phyloP scores from a whole-genome alignment of 768 basidiomycete species.

The Boletus sp. region DNA sequence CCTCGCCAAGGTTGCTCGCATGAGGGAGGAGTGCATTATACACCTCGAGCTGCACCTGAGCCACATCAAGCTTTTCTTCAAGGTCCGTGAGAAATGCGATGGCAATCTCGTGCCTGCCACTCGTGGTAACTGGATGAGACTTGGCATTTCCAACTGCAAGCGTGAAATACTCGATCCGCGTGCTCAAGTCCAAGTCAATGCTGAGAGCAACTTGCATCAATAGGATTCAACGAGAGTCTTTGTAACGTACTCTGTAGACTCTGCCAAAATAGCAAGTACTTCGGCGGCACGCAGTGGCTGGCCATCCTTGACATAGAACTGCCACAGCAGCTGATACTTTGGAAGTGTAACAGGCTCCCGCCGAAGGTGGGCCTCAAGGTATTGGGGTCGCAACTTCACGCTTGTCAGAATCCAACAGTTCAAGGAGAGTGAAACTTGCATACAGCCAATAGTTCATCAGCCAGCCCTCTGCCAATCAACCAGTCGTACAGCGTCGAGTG shows the following conservation, averaged over 20 bases:
- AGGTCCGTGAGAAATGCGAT: slow-evolving; percentile 92
- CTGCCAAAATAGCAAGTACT: slow-evolving; percentile 77
- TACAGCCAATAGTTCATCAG: slow-evolving; percentile 90
- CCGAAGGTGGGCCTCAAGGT: slow-evolving; percentile 83
- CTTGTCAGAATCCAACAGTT: slow-evolving; percentile 9
- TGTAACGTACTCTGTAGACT: slow-evolving; percentile 67
- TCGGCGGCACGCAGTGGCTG: slow-evolving; percentile 86
- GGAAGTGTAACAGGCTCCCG: slow-evolving; percentile 76
- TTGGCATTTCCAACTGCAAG: slow-evolving; percentile 95
- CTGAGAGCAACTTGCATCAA: slow-evolving; percentile 33
- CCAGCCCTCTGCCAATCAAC: slow-evolving; percentile 74
- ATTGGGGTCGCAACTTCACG: slow-evolving; percentile 74
- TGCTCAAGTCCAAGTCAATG: slow-evolving; percentile 63
- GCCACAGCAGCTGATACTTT: slow-evolving; percentile 91
- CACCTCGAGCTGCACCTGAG: slow-evolving; percentile 94
- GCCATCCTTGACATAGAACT: slow-evolving; percentile 92
- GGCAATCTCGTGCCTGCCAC: slow-evolving; percentile 81
- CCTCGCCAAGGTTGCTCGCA: slow-evolving; percentile 55
- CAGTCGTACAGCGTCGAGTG: slow-evolving; percentile 94
- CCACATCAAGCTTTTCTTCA: slow-evolving; percentile 96
- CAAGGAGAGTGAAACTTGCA: slow-evolving; percentile 18
- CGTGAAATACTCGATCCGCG: slow-evolving; percentile 87
- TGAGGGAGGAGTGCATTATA: slow-evolving; percentile 64
- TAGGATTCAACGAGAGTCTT: background rate
- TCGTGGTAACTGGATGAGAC: slow-evolving; percentile 79